phyloP scores from a whole-genome alignment of 2,329 filamentous ascomycete species.

The Talaromyces pinophilus region DNA sequence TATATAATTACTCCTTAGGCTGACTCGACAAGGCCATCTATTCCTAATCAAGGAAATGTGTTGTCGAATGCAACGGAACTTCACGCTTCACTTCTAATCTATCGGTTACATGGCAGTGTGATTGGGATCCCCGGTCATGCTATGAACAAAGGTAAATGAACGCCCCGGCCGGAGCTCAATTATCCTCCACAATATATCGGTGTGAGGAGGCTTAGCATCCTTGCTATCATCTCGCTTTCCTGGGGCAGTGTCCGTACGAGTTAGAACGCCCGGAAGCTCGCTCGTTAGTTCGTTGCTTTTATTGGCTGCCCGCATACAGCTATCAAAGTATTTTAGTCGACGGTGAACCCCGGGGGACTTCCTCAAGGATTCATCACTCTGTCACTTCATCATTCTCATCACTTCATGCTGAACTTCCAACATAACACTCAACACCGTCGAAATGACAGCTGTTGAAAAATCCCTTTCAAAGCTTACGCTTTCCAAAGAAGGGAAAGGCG shows the following conservation, averaged over 20 bases:
- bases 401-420: background rate
- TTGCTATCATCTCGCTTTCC: background rate
- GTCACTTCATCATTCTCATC: background rate
- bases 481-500: conserved; percentile 3
- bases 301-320: background rate
- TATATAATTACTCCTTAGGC: background rate
- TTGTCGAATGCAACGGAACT: background rate
- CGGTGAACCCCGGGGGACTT: background rate
- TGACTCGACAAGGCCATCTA: background rate
- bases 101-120: background rate
- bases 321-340: background rate
- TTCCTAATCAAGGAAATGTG: background rate
- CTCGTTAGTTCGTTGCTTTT: background rate
- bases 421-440: background rate
- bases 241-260: conserved; percentile 4
- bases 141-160: too few relatives aligned
- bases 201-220: background rate
- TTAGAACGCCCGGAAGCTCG: background rate
- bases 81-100: background rate
- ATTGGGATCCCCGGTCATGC: too few relatives aligned
- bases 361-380: background rate
- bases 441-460: conserved; percentile 7
- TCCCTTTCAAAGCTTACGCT: background rate
- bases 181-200: background rate
- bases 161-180: background rate